Evolutionary conservation across 495 filamentous ascomycete genomes (phyloP).

Genomic region (Antarctomyces pellizariae): DNA sequence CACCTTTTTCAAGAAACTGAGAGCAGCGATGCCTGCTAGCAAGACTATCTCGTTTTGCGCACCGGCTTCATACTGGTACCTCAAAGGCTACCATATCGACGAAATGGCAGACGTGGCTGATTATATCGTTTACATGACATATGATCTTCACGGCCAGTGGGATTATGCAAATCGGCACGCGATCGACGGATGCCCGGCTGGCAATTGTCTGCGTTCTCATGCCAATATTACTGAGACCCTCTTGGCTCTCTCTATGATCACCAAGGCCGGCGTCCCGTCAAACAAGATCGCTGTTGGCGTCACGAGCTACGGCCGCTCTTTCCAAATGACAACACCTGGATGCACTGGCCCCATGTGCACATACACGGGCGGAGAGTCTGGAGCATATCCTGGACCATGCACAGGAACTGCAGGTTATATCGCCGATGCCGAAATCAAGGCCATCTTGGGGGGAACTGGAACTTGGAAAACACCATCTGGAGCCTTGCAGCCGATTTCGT

Average conservation of each 20-base stretch:
- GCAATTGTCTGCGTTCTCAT: conserved; percentile 14
- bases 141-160: conserved; percentile 16
- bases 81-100: conserved; percentile 13
- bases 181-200: conserved; percentile 8
- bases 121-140: conserved; percentile 18
- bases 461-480: too few relatives aligned
- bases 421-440: conserved; percentile 15
- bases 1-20: too few relatives aligned
- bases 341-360: conserved; percentile 12
- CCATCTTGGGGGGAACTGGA: conserved; percentile 8
- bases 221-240: conserved; percentile 20
- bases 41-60: conserved; percentile 4
- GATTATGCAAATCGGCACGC: conserved; percentile 2
- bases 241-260: conserved; percentile 17
- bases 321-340: conserved; percentile 14
- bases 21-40: too few relatives aligned
- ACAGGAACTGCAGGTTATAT: conserved; percentile 17
- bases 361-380: conserved; percentile 7
- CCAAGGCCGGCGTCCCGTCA: conserved; percentile 19
- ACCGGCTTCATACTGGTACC: conserved; percentile 17
- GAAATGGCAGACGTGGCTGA: conserved; percentile 11
- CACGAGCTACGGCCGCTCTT: conserved; percentile 16
- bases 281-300: conserved; percentile 18
- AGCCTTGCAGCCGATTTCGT: too few relatives aligned
- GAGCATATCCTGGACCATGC: conserved; percentile 15